These are phyloP conservation scores for Kwoniella shivajii DNA, from an alignment of 1,284 basidiomycete species.

Conservation along the genomic window DNA sequence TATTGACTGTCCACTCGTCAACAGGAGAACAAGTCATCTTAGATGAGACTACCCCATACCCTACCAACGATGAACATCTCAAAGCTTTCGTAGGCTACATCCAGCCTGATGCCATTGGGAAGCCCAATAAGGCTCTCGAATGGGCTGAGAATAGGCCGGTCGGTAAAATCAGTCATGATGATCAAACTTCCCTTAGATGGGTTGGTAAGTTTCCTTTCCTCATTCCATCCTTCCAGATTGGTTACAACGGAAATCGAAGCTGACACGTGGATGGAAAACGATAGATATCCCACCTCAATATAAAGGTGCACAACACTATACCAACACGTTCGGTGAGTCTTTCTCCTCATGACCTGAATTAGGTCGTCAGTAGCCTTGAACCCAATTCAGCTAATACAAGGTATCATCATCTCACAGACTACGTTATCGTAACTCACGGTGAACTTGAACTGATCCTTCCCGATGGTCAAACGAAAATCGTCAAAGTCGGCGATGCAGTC, in stretches of 20 bases:
- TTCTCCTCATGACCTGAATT: background rate
- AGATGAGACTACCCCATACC: constrained; percentile 10
- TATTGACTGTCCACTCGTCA: constrained; percentile 11
- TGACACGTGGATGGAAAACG: background rate
- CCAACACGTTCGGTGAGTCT: constrained; percentile 16
- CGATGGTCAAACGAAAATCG: constrained; percentile 18
- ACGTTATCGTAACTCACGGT: constrained; percentile 18
- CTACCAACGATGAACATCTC: background rate
- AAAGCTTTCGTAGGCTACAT: constrained; percentile 12
- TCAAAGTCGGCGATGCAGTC: constrained; percentile 14
- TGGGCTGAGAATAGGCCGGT: constrained; percentile 9
- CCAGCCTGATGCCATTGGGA: constrained; percentile 11
- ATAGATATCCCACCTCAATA: constrained; percentile 14
- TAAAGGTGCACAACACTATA: constrained; percentile 12
- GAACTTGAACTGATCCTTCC: constrained; percentile 16
- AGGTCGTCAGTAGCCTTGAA: background rate
- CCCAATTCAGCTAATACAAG: background rate
- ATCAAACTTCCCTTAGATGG: constrained; percentile 13
- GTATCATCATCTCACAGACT: constrained; percentile 7
- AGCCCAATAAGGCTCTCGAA: constrained; percentile 14
- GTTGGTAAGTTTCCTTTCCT: constrained; percentile 13
- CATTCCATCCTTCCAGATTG: background rate
- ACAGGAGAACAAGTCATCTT: constrained; percentile 8
- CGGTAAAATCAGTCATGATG: constrained; percentile 14
- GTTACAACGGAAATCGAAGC: no score